Percentiles rank a stretch among this genome's conserved stretches.
These are phyloP conservation scores for Cladobotryum protrusum DNA, from an alignment of 2,329 filamentous ascomycete species.

Conservation along the genomic window DNA sequence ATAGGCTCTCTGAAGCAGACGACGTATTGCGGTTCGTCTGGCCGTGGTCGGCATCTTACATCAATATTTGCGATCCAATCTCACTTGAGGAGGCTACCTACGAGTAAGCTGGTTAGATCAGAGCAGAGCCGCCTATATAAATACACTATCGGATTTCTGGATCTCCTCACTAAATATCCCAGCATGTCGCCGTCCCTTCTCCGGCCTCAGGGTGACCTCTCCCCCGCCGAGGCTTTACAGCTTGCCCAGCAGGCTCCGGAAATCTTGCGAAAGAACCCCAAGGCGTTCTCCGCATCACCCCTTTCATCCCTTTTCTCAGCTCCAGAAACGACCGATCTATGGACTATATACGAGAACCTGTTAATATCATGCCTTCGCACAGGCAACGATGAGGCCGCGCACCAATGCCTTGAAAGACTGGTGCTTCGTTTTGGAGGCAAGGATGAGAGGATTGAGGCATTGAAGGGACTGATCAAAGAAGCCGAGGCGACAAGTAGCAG, in stretches of 20 bases:
- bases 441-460: slow-evolving; percentile 81
- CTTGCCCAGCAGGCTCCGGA: slow-evolving; percentile 56
- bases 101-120: too few relatives aligned
- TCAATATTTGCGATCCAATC: too few relatives aligned
- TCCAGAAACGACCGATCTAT: slow-evolving; percentile 70
- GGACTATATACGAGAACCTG: slow-evolving; percentile 82
- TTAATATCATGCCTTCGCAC: slow-evolving; percentile 77
- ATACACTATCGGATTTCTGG: too few relatives aligned
- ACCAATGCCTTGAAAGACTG: slow-evolving; percentile 67
- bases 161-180: background rate
- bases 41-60: too few relatives aligned
- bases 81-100: too few relatives aligned
- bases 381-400: slow-evolving; percentile 73
- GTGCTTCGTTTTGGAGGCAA: slow-evolving; percentile 71
- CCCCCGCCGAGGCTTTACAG: slow-evolving; percentile 48
- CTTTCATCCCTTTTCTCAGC: slow-evolving; percentile 48
- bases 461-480: slow-evolving; percentile 79
- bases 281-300: slow-evolving; percentile 48
- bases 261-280: slow-evolving; percentile 49
- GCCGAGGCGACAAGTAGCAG: slow-evolving; percentile 63
- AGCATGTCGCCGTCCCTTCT: slow-evolving; percentile 48
- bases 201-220: slow-evolving; percentile 50
- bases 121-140: too few relatives aligned
- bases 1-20: too few relatives aligned
- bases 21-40: too few relatives aligned